Base-by-base conservation (phyloP, 495 filamentous ascomycete species). In the Xylaria palmicola region DNA sequence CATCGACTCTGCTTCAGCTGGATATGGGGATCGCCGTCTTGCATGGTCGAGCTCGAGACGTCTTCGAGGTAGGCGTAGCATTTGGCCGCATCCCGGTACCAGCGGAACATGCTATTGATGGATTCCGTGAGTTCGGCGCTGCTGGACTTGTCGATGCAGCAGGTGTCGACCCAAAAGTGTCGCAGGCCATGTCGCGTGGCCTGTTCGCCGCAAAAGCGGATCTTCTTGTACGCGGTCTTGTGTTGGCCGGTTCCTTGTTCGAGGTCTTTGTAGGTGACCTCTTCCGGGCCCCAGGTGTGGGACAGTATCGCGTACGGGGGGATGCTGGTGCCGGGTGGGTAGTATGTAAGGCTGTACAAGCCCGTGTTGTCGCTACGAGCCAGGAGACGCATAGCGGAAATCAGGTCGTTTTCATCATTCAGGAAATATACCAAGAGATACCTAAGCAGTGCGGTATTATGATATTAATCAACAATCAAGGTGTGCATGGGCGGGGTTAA, bases 11-110 rank as follows among this genome's bases (percentile, higher is more conserved):
- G 2, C 9, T 43, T n/a, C n/a, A n/a, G n/a, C n/a, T n/a, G n/a
- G n/a, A n/a, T n/a, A n/a, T n/a, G n/a, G n/a, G 17, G 8, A 19
- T 19, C 3, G 15, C 17, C 15, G 17, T 43, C 8, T 2, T 15
- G n/a, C 20, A 6, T 15, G n/a, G 47, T n/a, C n/a, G 20, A 6
- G 19, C 17, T 6, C 4, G 62, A 59, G 37, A 62, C 60, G 30
- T 75, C 73, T 13, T 60, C 27, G 1, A 75, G 64, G 62, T 73
- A 73, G 26, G 61, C 68, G 60, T 73, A 74, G 44, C 68, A 74
- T 45, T 56, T 49, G 13, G 26, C 44, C 17, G 72, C 64, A 37
- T 65, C 49, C 2, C 57, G 26, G 51, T 74, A 74, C 73, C 70
- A 73, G 8, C 62, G 60, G 61, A 57, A 75, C 72, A 73, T 72